phyloP scores from a whole-genome alignment of 345 rosid genomes.

The Mangifera indica region DNA sequence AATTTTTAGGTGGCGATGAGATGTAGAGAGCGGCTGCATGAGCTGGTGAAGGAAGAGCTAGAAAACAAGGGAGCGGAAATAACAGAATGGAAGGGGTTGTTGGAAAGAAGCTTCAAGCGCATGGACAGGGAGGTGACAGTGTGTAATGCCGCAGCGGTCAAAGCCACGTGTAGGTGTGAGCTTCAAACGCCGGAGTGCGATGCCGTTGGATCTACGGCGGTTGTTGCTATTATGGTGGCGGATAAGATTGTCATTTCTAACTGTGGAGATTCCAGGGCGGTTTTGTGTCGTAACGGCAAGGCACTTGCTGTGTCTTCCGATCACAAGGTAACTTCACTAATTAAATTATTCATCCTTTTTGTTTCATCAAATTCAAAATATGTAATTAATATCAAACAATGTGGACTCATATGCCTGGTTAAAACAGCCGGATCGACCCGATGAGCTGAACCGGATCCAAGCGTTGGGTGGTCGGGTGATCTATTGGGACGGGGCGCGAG shows the following conservation, averaged over 20 bases:
- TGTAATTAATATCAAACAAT: background rate
- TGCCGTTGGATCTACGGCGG: slow-evolving; percentile 91
- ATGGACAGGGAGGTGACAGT: slow-evolving; percentile 58
- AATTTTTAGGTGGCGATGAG: slow-evolving; percentile 52
- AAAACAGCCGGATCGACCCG: slow-evolving; percentile 87
- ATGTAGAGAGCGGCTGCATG: slow-evolving; percentile 65
- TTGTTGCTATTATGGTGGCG: slow-evolving; percentile 63
- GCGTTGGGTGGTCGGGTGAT: slow-evolving; percentile 86
- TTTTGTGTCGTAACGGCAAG: slow-evolving; percentile 73
- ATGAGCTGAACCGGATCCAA: slow-evolving; percentile 71
- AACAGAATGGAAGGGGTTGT: slow-evolving; percentile 45
- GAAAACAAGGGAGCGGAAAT: slow-evolving; percentile 14
- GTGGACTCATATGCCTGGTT: background rate
- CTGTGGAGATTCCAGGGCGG: slow-evolving; percentile 93
- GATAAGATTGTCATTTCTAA: slow-evolving; percentile 73
- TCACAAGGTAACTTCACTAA: slow-evolving; percentile 59
- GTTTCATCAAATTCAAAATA: too few species aligned
- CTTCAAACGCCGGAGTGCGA: slow-evolving; percentile 66
- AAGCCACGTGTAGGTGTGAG: slow-evolving; percentile 59
- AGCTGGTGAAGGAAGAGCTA: slow-evolving; percentile 54
- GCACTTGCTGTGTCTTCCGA: slow-evolving; percentile 74
- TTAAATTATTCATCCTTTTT: background rate
- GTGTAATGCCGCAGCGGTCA: slow-evolving; percentile 21
- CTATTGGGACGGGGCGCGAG: slow-evolving; percentile 87
- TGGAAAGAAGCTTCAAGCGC: slow-evolving; percentile 64